phyloP scores from a whole-genome alignment of 306 rosid genomes.

The Inga oerstediana region DNA sequence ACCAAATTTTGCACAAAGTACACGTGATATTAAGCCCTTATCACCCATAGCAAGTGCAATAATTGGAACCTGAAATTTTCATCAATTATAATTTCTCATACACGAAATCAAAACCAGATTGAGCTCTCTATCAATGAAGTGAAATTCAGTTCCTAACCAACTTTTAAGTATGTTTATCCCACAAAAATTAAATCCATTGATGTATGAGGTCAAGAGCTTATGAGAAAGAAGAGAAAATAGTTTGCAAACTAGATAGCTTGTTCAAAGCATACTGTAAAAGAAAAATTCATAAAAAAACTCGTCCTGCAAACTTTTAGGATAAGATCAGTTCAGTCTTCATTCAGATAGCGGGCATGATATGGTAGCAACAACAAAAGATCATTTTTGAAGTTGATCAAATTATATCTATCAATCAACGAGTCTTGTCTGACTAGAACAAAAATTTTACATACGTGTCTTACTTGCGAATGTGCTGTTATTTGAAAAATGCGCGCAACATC shows the following conservation, averaged over 20 bases:
- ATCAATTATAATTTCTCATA: conserved; percentile 19
- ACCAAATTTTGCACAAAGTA: conserved; percentile 92
- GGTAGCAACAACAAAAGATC: not conserved
- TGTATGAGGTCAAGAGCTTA: conserved; percentile 14
- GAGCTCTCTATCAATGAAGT: not conserved
- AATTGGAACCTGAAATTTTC: conserved; percentile 74
- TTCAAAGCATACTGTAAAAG: not conserved
- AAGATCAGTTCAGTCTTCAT: not conserved
- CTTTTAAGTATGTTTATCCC: not conserved
- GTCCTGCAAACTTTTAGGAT: not conserved
- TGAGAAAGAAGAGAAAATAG: not conserved
- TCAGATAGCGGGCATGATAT: not conserved
- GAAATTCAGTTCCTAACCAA: not conserved
- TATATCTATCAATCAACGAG: not conserved
- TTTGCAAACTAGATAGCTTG: not conserved
- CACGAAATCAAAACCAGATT: not conserved
- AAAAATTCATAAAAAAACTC: not conserved
- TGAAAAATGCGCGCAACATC: conserved; percentile 83
- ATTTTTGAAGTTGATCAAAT: not conserved
- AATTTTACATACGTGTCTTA: conserved; percentile 50
- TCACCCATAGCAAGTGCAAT: conserved; percentile 97
- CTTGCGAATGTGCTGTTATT: conserved; percentile 83
- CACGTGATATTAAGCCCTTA: conserved; percentile 76
- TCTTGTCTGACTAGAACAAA: not conserved
- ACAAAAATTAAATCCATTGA: conserved; percentile 24